A percentile compares a stretch with the other conserved stretches of the same genome.
Evolutionary conservation across 2,329 filamentous ascomycete species (phyloP).

Genomic region (Xylariaceae sp.): DNA sequence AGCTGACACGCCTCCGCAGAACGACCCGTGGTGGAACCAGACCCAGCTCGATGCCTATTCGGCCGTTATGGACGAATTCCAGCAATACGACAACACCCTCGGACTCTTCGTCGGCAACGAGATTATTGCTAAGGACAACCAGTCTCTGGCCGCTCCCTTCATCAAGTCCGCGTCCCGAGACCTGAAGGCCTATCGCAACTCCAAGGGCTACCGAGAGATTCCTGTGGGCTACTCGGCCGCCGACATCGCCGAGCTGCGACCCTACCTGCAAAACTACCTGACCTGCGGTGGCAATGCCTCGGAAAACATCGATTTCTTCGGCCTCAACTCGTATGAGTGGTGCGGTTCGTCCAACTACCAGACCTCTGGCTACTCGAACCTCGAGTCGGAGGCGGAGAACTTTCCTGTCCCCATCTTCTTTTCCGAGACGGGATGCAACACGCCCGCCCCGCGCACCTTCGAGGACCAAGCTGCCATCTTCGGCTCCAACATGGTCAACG

Average conservation of each 20-base stretch:
- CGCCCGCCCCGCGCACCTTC: slow-evolving; percentile 52
- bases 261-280: slow-evolving; percentile 62
- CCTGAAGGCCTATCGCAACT: slow-evolving; percentile 71
- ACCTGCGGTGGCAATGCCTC: slow-evolving; percentile 65
- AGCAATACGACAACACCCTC: slow-evolving; percentile 69
- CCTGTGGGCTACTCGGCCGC: slow-evolving; percentile 83
- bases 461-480: slow-evolving; percentile 72
- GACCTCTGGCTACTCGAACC: slow-evolving; percentile 59
- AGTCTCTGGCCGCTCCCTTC: slow-evolving; percentile 64
- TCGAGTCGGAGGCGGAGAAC: slow-evolving; percentile 58
- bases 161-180: slow-evolving; percentile 77
- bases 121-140: slow-evolving; percentile 58
- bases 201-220: slow-evolving; percentile 70
- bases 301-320: slow-evolving; percentile 75
- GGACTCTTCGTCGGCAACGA: slow-evolving; percentile 89
- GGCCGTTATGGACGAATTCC: slow-evolving; percentile 69
- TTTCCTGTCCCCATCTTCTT: slow-evolving; percentile 86
- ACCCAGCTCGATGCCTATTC: slow-evolving; percentile 62
- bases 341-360: slow-evolving; percentile 54
- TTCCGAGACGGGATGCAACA: slow-evolving; percentile 81
- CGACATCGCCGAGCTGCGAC: slow-evolving; percentile 64
- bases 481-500: slow-evolving; percentile 60
- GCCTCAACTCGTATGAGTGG: slow-evolving; percentile 81
- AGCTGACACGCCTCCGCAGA: no score
- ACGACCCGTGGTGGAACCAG: slow-evolving; percentile 61